Conservation (phyloP, 768 basidiomycete genomes). For the Dacryopinax primogenitus region DNA sequence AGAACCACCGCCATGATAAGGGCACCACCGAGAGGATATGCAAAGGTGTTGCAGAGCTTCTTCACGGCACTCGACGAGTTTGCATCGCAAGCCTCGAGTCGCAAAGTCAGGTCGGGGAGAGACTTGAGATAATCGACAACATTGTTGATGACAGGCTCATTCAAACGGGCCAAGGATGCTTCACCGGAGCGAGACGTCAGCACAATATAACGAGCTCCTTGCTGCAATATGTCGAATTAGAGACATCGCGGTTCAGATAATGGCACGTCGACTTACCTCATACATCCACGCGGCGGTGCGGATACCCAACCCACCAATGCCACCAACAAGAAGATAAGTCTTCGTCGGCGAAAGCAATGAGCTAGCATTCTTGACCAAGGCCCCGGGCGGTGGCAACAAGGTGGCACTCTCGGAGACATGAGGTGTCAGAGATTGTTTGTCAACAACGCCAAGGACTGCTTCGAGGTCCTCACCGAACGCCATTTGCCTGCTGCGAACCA, state of each 20-base stretch:
- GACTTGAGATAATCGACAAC: slow-evolving; percentile 26
- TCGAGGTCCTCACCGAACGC: background rate
- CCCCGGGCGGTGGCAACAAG: background rate
- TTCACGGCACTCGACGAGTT: slow-evolving; percentile 19
- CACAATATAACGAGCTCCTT: slow-evolving; percentile 29
- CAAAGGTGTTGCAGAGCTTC: slow-evolving; percentile 20
- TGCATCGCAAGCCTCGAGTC: slow-evolving; percentile 27
- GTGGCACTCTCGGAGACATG: background rate
- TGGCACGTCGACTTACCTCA: slow-evolving; percentile 22
- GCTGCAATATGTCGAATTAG: slow-evolving; percentile 18
- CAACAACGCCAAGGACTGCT: background rate
- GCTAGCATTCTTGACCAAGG: slow-evolving; percentile 11
- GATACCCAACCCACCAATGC: slow-evolving; percentile 30
- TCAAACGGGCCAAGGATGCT: slow-evolving; percentile 20
- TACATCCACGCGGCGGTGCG: slow-evolving; percentile 35
- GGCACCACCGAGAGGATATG: slow-evolving; percentile 26
- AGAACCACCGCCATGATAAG: slow-evolving; percentile 27
- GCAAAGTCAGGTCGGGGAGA: slow-evolving; percentile 24
- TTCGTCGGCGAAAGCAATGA: slow-evolving; percentile 26
- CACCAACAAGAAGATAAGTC: slow-evolving; percentile 32
- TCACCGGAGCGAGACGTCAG: slow-evolving; percentile 31
- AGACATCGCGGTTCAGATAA: background rate
- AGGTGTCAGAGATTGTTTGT: background rate
- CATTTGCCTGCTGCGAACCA: background rate
- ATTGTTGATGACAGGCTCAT: slow-evolving; percentile 21